Base-by-base conservation (phyloP, 306 rosid genomes). In the Cucurbita moschata region DNA sequence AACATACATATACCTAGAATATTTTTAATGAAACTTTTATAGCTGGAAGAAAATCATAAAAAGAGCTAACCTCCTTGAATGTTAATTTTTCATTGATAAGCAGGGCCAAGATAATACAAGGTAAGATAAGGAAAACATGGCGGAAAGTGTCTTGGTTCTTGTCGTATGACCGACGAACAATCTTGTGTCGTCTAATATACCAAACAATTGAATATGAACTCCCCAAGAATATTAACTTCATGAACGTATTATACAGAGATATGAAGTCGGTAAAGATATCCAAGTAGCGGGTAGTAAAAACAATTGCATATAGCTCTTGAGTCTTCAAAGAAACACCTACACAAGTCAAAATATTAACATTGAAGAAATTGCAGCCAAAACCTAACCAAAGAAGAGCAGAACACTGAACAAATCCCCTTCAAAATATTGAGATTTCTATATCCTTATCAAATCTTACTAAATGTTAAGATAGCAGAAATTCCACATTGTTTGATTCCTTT, bases 201-300 rank as follows among this genome's bases (percentile, higher is more conserved):
- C 96, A 92, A 76, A 92, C 94, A 81, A 92, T 92, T 55, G 94
- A 84, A 82, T 89, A 92, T 42, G 95, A 88, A 83, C 97, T 92
- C 52, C 94, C 97, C 86, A 92, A 81, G 85, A 89, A 92, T 82
- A 92, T 79, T 78, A 92, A 80, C 90, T 92, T 92, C 97, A 92
- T 92, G 40, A 83, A 1, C 55, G 94, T 85, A 84, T 92, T 92
- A 76, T 92, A 92, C 37, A 89, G 49, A 19, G 97, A 89, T 68
- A 86, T 50, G 66, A 77, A 88, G 85, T 49, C 74, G 7, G 88
- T 82, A 80, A 92, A 81, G 62, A 92, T 89, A 82, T 92, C 97
- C 82, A 92, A 79, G 77, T 89, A 92, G 79, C 97, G 97, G 51
- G 88, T 67, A n/a, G 87, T 85, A 78, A 92, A 92, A 72, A 92